Conservation (phyloP, 2,329 filamentous ascomycete species). For the Lasiodiplodia gonubiensis region DNA sequence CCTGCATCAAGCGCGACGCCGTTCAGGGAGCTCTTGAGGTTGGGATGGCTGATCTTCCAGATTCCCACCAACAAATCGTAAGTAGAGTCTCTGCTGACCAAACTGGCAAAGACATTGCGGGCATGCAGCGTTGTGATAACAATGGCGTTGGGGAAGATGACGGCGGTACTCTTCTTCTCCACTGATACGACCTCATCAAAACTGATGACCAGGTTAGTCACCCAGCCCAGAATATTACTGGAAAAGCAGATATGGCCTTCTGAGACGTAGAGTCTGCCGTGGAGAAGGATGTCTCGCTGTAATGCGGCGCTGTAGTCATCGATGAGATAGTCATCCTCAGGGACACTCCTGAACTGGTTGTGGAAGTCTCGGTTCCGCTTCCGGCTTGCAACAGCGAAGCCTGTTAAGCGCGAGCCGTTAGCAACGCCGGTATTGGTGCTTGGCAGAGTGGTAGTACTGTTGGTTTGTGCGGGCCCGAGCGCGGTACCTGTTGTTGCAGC, state of each 20-base stretch:
- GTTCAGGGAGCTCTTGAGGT: slow-evolving; percentile 87
- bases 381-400: slow-evolving; percentile 94
- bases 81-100: slow-evolving; percentile 91
- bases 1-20: slow-evolving; percentile 82
- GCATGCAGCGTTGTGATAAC: slow-evolving; percentile 96
- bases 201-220: slow-evolving; percentile 95
- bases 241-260: slow-evolving; percentile 98
- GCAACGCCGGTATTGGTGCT: slow-evolving; percentile 59
- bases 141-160: slow-evolving; percentile 96
- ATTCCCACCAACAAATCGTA: slow-evolving; percentile 98
- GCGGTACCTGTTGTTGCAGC: slow-evolving; percentile 63
- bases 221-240: slow-evolving; percentile 98
- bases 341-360: slow-evolving; percentile 90
- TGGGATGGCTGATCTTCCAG: slow-evolving; percentile 96
- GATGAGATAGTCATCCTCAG: slow-evolving; percentile 96
- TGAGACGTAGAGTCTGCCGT: slow-evolving; percentile 92
- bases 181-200: slow-evolving; percentile 98
- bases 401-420: slow-evolving; percentile 78
- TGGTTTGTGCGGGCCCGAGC: slow-evolving; percentile 73
- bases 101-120: slow-evolving; percentile 93
- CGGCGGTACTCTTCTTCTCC: slow-evolving; percentile 93
- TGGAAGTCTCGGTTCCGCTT: slow-evolving; percentile 97
- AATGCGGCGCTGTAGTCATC: slow-evolving; percentile 98
- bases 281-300: slow-evolving; percentile 92
- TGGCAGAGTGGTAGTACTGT: slow-evolving; percentile 72